These are phyloP conservation scores for Citrus sinensis DNA, from an alignment of 345 rosid genomes.

Conservation along the genomic window DVS_A1.0 CM039161.1:15958001-15958500, in stretches of 20 bases:
- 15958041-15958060: not conserved
- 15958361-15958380: no score
- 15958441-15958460: no score
- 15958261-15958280: slow-evolving; percentile 54
- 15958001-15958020: not conserved
- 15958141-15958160: slow-evolving; percentile 3
- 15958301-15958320: no score
- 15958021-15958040: not conserved
- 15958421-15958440: no score
- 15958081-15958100: not conserved
- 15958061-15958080: not conserved
- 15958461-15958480: not conserved
- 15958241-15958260: slow-evolving; percentile 53
- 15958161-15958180: slow-evolving; percentile 2
- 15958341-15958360: no score
- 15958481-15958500: not conserved
- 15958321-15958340: no score
- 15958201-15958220: slow-evolving; percentile 41
- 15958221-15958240: slow-evolving; percentile 53
- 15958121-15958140: slow-evolving; percentile 1
- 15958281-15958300: no score
- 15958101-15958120: not conserved
- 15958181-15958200: slow-evolving; percentile 14
- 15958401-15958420: no score
- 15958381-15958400: no score